phyloP scores from a whole-genome alignment of 2,329 filamentous ascomycete species.

The Leptographium radiaticola region DNA sequence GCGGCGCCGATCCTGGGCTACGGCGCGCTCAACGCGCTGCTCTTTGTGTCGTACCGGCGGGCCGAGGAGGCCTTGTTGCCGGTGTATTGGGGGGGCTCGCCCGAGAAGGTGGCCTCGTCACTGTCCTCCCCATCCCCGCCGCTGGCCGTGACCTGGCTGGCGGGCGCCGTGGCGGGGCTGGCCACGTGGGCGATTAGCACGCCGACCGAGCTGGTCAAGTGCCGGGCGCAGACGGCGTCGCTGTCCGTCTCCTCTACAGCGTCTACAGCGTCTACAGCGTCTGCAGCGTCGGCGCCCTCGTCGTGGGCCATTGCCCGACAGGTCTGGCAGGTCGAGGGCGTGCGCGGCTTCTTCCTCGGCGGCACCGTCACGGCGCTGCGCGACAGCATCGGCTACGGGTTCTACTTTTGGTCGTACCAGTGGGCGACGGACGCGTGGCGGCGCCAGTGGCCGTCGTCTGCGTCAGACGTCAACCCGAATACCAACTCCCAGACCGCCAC shows the following conservation, averaged over 20 bases:
- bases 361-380: slow-evolving; percentile 69
- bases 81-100: background rate
- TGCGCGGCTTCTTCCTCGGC: slow-evolving; percentile 67
- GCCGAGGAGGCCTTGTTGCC: slow-evolving; percentile 51
- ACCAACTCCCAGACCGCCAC: slow-evolving; percentile 32
- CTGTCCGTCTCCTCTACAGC: background rate
- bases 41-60: slow-evolving; percentile 85
- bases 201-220: slow-evolving; percentile 86
- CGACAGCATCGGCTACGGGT: slow-evolving; percentile 88
- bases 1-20: slow-evolving; percentile 82
- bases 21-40: slow-evolving; percentile 77
- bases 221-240: slow-evolving; percentile 60
- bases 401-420: slow-evolving; percentile 94
- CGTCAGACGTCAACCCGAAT: slow-evolving; percentile 6
- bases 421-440: slow-evolving; percentile 43
- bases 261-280: slow-evolving; percentile 12
- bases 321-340: slow-evolving; percentile 40
- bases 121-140: slow-evolving; percentile 16
- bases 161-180: slow-evolving; percentile 69
- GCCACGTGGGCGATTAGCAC: slow-evolving; percentile 78
- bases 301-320: slow-evolving; percentile 51
- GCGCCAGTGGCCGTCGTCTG: background rate
- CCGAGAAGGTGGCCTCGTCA: background rate
- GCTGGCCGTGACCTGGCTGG: slow-evolving; percentile 55
- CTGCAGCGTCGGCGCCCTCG: slow-evolving; percentile 21